Conservation (phyloP, 1,284 basidiomycete genomes). For the Tylopilus sp. region DNA sequence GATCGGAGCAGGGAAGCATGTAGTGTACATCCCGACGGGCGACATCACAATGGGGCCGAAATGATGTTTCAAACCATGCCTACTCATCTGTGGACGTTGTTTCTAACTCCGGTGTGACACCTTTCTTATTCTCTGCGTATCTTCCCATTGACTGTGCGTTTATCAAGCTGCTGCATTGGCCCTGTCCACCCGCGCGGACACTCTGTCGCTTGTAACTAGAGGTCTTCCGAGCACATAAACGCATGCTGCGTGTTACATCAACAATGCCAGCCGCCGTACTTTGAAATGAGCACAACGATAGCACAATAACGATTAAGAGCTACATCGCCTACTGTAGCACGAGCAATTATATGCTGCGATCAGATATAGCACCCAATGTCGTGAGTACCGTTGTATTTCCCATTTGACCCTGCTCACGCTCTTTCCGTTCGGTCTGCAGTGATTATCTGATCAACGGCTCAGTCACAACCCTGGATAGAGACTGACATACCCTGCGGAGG, state of each 20-base stretch:
- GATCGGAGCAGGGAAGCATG: too few relatives aligned
- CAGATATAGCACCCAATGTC: conserved; percentile 64
- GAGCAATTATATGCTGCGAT: conserved; percentile 54
- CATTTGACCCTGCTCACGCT: conserved; percentile 11
- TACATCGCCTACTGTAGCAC: conserved; percentile 59
- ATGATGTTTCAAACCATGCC: conserved; percentile 15
- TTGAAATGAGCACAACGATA: conserved; percentile 43
- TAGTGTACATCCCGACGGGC: too few relatives aligned
- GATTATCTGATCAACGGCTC: conserved; percentile 69
- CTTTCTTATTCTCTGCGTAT: neutral
- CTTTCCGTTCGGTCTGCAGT: conserved; percentile 65
- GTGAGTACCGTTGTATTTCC: conserved; percentile 49
- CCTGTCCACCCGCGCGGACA: neutral
- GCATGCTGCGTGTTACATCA: conserved; percentile 52
- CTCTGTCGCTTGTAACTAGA: neutral
- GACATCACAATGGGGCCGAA: neutral
- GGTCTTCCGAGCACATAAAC: conserved; percentile 54
- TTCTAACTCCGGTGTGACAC: conserved; percentile 12
- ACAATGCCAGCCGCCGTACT: conserved; percentile 66
- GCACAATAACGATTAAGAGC: conserved; percentile 52
- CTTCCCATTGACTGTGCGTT: conserved; percentile 12
- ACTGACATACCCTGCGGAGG: conserved; percentile 79
- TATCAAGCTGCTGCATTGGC: conserved; percentile 16
- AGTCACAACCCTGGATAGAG: conserved; percentile 54
- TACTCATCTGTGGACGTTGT: conserved; percentile 6